These are phyloP conservation scores for Termitomyces sp. DNA, from an alignment of 768 basidiomycete species.

Conservation along the genomic window DNA sequence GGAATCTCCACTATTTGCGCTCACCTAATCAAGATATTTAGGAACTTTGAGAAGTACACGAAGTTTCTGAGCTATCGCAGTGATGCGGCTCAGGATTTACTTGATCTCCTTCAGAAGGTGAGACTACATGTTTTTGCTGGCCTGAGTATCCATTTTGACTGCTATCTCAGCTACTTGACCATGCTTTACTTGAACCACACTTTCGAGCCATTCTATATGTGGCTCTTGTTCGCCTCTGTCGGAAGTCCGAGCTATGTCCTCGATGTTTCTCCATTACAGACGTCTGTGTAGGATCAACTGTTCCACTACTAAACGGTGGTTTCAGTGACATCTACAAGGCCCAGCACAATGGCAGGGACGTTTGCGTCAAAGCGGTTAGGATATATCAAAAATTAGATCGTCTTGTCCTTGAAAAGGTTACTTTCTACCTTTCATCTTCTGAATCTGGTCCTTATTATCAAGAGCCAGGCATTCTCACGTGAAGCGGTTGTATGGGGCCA, in stretches of 20 bases:
- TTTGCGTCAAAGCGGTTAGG: conserved; percentile 21
- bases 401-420: conserved; percentile 16
- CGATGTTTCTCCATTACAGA: conserved; percentile 15
- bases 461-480: conserved; percentile 9
- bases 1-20: background rate
- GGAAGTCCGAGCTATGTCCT: conserved; percentile 19
- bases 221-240: conserved; percentile 17
- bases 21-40: background rate
- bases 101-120: conserved; percentile 6
- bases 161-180: conserved; percentile 10
- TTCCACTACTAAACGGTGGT: conserved; percentile 13
- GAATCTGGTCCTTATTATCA: background rate
- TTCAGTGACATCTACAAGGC: conserved; percentile 25
- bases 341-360: conserved; percentile 7
- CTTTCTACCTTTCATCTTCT: background rate
- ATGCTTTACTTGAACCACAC: conserved; percentile 2
- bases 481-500: conserved; percentile 11
- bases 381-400: conserved; percentile 14
- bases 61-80: background rate
- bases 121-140: background rate
- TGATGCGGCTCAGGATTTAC: conserved; percentile 1
- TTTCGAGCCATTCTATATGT: conserved; percentile 10
- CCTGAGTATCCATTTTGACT: background rate
- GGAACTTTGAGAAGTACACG: background rate
- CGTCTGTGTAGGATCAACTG: background rate